These are phyloP conservation scores for Linum trigynum DNA, from an alignment of 345 rosid species.

Conservation along the genomic window DNA sequence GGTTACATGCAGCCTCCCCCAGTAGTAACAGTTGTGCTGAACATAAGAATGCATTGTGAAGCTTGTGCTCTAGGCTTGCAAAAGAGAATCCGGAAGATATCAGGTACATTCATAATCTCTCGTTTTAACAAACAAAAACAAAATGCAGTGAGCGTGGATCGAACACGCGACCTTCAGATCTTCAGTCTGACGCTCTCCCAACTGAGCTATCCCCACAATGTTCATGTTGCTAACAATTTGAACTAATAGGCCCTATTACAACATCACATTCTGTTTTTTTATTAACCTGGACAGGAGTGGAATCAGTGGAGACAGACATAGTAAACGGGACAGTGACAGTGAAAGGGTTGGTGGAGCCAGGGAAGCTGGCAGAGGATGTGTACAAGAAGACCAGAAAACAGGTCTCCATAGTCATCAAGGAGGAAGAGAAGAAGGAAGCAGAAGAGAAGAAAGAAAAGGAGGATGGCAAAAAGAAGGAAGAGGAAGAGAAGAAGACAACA, in stretches of 20 bases:
- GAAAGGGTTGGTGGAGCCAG: constrained; percentile 48
- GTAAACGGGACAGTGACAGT: constrained; percentile 35
- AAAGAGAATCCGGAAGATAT: constrained; percentile 39
- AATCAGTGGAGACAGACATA: constrained; percentile 46
- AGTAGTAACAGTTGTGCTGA: constrained; percentile 39
- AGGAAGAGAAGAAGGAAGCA: constrained; percentile 1
- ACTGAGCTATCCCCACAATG: constrained; percentile 6
- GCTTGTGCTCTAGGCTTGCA: constrained; percentile 54
- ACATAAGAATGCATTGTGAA: constrained; percentile 59
- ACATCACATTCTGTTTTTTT: no score
- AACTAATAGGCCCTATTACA: no score
- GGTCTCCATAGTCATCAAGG: constrained; percentile 33
- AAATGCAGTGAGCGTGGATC: constrained; percentile 7
- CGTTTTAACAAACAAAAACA: no score
- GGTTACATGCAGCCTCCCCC: constrained; percentile 36
- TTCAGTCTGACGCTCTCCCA: constrained; percentile 6
- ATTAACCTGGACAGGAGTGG: constrained; percentile 33
- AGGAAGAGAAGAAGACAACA: constrained; percentile 9
- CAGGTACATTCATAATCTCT: constrained; percentile 23
- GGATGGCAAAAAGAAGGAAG: constrained; percentile 24
- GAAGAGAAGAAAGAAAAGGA: constrained; percentile 29
- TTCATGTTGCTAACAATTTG: no score
- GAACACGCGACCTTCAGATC: constrained; percentile 7
- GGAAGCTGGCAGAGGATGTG: constrained; percentile 34
- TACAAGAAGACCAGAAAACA: constrained; percentile 48